Conservation (phyloP, 1,139 yeast genomes). For the Yamadazyma sp. region DNA sequence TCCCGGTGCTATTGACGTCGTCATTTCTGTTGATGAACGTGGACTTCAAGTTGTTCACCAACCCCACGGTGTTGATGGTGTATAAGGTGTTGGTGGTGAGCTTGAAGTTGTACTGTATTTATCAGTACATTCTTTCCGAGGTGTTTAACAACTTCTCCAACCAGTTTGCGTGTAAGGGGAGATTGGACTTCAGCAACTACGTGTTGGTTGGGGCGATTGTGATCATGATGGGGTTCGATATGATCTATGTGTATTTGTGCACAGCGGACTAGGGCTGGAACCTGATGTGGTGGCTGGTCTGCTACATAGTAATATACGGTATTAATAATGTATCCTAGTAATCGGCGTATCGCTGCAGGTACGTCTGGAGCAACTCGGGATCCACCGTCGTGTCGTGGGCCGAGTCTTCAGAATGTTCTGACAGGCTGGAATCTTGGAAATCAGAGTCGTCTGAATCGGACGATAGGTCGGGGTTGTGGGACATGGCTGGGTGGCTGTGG, state of each 20-base stretch:
- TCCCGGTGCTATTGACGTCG: conserved; percentile 29
- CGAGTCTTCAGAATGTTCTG: not conserved
- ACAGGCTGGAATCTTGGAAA: not conserved
- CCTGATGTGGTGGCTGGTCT: too few relatives aligned
- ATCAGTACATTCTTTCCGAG: conserved; percentile 19
- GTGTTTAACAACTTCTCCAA: conserved; percentile 10
- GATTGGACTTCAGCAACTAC: conserved; percentile 4
- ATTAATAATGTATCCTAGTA: not conserved
- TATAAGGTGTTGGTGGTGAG: conserved; percentile 20
- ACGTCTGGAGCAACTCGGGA: not conserved
- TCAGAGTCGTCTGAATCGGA: not conserved
- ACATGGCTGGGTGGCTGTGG: too few relatives aligned
- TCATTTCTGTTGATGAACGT: conserved; percentile 24
- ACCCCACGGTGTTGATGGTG: conserved; percentile 3
- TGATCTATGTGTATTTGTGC: not conserved
- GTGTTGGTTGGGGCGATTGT: conserved; percentile 5
- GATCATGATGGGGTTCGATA: conserved; percentile 8
- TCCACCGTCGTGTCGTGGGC: not conserved
- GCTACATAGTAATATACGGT: too few relatives aligned
- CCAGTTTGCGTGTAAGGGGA: conserved; percentile 4
- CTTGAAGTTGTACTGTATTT: conserved; percentile 28
- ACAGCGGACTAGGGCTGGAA: not conserved
- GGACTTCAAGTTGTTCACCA: conserved; percentile 16
- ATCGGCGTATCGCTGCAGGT: conserved; percentile 1
- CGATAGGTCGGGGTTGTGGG: too few relatives aligned